Evolutionary conservation across 2,329 filamentous ascomycete species (phyloP).

Genomic region (Fusarium agapanthi): DNA sequence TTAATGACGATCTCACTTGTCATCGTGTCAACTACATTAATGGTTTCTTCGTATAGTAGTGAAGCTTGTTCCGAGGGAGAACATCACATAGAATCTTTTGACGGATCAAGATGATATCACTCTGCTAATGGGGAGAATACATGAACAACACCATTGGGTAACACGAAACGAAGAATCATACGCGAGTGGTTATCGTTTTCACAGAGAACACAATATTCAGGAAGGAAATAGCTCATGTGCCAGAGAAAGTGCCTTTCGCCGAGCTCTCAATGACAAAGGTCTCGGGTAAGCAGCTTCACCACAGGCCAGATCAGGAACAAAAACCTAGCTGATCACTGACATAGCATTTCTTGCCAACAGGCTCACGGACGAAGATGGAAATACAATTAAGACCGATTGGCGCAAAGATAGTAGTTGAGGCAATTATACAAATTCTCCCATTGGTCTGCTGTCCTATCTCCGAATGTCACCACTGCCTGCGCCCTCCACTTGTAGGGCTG

Average conservation of each 20-base stretch:
- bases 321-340: too few relatives aligned
- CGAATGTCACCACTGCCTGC: not conserved
- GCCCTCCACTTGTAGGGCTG: not conserved
- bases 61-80: not conserved
- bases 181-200: too few relatives aligned
- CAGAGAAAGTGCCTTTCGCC: not conserved
- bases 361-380: not conserved
- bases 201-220: not conserved
- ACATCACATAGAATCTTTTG: not conserved
- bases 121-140: too few relatives aligned
- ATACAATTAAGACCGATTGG: not conserved
- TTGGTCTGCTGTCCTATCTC: not conserved
- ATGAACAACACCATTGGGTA: too few relatives aligned
- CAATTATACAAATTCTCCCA: not conserved
- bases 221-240: not conserved
- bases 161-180: not conserved
- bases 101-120: not conserved
- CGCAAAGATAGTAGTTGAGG: not conserved
- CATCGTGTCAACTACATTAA: accelerated
- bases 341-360: not conserved
- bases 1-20: too few relatives aligned
- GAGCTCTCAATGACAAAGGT: not conserved
- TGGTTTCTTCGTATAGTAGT: too few relatives aligned
- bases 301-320: not conserved
- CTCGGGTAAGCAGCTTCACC: not conserved